Conservation (phyloP, 2,329 filamentous ascomycete species). For the Phialocephala sp. region DNA sequence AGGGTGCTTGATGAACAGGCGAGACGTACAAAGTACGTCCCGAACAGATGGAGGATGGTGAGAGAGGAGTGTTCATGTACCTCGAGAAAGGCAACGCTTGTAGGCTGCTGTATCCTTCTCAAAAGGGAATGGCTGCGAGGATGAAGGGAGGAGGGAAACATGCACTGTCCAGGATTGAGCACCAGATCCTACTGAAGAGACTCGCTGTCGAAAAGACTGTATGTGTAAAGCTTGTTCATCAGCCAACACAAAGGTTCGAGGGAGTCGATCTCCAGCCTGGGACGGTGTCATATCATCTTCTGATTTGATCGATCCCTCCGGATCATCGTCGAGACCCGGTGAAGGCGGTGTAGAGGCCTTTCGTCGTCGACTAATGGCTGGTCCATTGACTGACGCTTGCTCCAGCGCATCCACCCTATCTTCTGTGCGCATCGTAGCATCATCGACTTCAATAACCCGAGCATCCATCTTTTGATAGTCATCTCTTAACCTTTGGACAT, state of each 20-base stretch:
- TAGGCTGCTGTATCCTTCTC: conserved; percentile 67
- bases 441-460: conserved; percentile 42
- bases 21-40: conserved; percentile 13
- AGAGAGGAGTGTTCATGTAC: conserved; percentile 12
- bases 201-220: conserved; percentile 33
- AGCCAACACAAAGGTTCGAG: conserved; percentile 23
- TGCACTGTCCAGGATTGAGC: conserved; percentile 62
- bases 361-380: conserved; percentile 31
- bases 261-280: conserved; percentile 18
- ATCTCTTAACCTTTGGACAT: conserved; percentile 39
- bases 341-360: conserved; percentile 41
- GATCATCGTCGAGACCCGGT: conserved; percentile 15
- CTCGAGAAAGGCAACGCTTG: conserved; percentile 64
- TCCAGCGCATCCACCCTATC: conserved; percentile 39
- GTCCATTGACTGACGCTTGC: conserved; percentile 18
- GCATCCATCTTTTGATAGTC: conserved; percentile 10
- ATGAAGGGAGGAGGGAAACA: conserved; percentile 61
- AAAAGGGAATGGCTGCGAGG: conserved; percentile 62
- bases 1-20: conserved; percentile 3
- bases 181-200: conserved; percentile 35
- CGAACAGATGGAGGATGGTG: background rate
- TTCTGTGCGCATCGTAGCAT: conserved; percentile 45
- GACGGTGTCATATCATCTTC: conserved; percentile 19
- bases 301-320: conserved; percentile 18
- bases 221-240: conserved; percentile 30